Conservation (phyloP, 306 rosid species). For the Lithocarpus polystachyus region DNA sequence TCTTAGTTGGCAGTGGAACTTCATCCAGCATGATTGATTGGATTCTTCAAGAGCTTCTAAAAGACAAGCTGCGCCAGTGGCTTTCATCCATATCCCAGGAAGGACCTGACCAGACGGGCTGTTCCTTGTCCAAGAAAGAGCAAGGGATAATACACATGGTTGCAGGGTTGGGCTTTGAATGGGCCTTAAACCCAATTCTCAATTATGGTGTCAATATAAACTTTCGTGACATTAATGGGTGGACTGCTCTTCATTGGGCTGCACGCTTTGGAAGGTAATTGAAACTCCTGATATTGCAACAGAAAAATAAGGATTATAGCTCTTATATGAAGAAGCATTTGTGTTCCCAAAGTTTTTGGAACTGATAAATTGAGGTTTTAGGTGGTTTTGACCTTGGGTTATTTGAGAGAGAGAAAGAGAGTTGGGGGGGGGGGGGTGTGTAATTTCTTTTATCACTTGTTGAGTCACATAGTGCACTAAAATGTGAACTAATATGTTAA, state of each 20-base stretch:
- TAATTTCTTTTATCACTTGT: not conserved
- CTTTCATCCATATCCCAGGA: conserved; percentile 51
- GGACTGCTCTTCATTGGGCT: conserved; percentile 98
- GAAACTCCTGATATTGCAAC: conserved; percentile 6
- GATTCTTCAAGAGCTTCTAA: conserved; percentile 85
- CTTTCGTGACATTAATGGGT: conserved; percentile 92
- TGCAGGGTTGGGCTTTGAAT: conserved; percentile 88
- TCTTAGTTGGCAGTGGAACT: conserved; percentile 63
- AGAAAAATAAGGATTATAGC: not conserved
- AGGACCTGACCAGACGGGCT: conserved; percentile 41
- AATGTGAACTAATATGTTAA: not conserved
- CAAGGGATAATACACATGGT: conserved; percentile 88
- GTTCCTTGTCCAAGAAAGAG: conserved; percentile 83
- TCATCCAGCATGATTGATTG: conserved; percentile 64
- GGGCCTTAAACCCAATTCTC: conserved; percentile 88
- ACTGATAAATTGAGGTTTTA: not conserved
- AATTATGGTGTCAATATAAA: conserved; percentile 69
- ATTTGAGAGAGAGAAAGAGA: not conserved
- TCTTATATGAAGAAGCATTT: not conserved
- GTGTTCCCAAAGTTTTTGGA: conserved; percentile 14
- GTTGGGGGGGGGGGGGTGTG: not conserved
- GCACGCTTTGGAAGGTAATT: conserved; percentile 91
- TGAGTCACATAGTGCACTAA: not conserved
- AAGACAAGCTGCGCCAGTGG: conserved; percentile 77
- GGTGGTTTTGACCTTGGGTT: not conserved